Evolutionary conservation across 225 moss, liverwort and hornwort genomes (phyloP), one percentile per base, ranked within the genome.

Genomic region (Neckera pumila): DNA sequence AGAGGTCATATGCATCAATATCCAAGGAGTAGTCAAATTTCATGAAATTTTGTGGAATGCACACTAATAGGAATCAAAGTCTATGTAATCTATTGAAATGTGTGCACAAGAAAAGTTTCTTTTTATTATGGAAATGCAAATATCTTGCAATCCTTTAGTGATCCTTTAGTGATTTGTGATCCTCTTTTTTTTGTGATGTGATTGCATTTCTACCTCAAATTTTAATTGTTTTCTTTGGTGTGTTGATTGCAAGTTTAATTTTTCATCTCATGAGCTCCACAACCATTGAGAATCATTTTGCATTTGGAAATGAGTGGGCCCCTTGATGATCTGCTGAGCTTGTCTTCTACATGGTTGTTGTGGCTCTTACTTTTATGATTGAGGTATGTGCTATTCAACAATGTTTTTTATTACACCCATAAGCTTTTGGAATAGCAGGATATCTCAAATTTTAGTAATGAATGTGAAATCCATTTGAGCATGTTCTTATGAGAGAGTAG

Each of bases 151-250:
- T 45, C 17, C 8, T 1, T 45, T 72, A 2, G 26, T 28, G 43
- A 45, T 73, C 43, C 3, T 73, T 14, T 45, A 28, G 45, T 45
- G 28, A 6, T 27, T 16, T 73, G 17, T 30, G 10, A 28, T 72
- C 14, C 2, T 72, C 17, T 45, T 45, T 45, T 45, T 4, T 51
- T 51, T 51, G 20, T 34, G 19, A 51, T 49, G 33, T 1, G 2
- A 3, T 0, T 13, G 2, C 20, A 49, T 51, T 0, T 4, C 13
- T 11, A 20, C 4, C 22, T 0, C 21, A 34, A 34, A 20, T 21
- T 76, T 49, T 19, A 51, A 49, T 22, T 28, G 43, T 27, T 74
- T 38, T 45, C 14, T 74, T 43, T 10, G 28, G 9, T 27, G 26
- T 73, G 22, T 38, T n/a, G 27, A 74, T 45, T 9, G 10, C 4